phyloP scores from a whole-genome alignment of 441 rosid genomes.

The Croton laevigatus region DNA sequence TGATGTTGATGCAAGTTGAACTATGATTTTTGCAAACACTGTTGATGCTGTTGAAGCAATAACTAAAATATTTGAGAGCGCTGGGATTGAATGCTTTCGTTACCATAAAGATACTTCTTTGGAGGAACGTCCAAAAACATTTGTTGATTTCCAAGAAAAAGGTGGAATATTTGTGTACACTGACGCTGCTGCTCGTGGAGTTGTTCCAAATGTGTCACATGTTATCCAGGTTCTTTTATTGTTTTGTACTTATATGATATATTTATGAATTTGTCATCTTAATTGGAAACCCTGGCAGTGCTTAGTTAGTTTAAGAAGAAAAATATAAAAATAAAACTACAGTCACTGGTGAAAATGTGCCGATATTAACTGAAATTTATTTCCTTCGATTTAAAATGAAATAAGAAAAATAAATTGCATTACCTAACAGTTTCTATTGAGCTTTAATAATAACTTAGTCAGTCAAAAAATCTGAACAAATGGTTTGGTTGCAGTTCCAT shows the following conservation, averaged over 20 bases:
- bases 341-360: background rate
- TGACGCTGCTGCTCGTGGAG: constrained; percentile 98
- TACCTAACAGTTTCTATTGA: background rate
- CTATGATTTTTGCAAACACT: constrained; percentile 95
- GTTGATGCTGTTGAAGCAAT: constrained; percentile 91
- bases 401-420: background rate
- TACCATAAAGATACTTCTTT: constrained; percentile 78
- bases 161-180: constrained; percentile 87
- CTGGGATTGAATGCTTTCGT: constrained; percentile 66
- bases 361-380: too few species aligned
- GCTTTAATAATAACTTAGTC: too few species aligned
- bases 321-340: background rate
- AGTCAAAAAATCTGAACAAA: too few species aligned
- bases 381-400: background rate
- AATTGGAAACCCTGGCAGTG: constrained; percentile 3
- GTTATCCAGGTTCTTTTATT: constrained; percentile 71
- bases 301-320: background rate
- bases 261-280: background rate
- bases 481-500: too few species aligned
- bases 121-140: constrained; percentile 66
- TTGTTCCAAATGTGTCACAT: constrained; percentile 84
- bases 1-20: constrained; percentile 42
- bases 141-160: constrained; percentile 63
- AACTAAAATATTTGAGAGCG: constrained; percentile 62
- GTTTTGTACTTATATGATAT: background rate